Conservation (phyloP, 257 asterid species). For the Osmanthus fragrans region DNA sequence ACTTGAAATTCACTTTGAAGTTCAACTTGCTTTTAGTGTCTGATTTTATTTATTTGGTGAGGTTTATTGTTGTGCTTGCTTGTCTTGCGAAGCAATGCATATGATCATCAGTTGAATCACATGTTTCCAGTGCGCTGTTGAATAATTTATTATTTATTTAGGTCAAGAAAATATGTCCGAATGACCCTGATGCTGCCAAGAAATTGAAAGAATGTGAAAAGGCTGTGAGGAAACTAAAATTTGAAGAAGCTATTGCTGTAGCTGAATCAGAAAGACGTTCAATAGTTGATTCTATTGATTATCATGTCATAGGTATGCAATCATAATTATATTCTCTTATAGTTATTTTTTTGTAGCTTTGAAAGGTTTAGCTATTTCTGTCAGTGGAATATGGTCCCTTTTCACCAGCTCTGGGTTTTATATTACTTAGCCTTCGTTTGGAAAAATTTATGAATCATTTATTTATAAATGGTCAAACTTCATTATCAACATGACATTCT, state of each 20-base stretch:
- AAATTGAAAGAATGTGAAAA: constrained; percentile 74
- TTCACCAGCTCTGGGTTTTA: background rate
- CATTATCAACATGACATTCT: no score
- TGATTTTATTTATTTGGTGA: background rate
- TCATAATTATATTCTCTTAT: constrained; percentile 7
- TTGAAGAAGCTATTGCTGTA: constrained; percentile 94
- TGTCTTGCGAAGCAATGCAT: background rate
- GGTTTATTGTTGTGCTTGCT: background rate
- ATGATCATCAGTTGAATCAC: background rate
- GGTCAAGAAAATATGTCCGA: constrained; percentile 55
- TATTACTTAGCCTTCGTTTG: background rate
- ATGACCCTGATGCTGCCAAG: constrained; percentile 55
- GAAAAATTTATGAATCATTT: no score
- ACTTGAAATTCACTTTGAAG: background rate
- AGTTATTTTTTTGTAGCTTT: background rate
- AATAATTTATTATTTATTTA: constrained; percentile 7
- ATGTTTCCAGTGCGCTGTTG: background rate
- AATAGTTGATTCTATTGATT: constrained; percentile 80
- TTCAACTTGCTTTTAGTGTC: background rate
- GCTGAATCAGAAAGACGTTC: constrained; percentile 74
- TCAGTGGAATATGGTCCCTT: background rate
- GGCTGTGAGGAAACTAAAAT: constrained; percentile 90
- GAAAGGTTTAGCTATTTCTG: constrained; percentile 18
- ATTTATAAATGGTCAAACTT: no score
- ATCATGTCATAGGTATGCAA: constrained; percentile 75